These are phyloP conservation scores for Bruguiera hainesii DNA, from an alignment of 441 rosid genomes.

Conservation along the genomic window DNA sequence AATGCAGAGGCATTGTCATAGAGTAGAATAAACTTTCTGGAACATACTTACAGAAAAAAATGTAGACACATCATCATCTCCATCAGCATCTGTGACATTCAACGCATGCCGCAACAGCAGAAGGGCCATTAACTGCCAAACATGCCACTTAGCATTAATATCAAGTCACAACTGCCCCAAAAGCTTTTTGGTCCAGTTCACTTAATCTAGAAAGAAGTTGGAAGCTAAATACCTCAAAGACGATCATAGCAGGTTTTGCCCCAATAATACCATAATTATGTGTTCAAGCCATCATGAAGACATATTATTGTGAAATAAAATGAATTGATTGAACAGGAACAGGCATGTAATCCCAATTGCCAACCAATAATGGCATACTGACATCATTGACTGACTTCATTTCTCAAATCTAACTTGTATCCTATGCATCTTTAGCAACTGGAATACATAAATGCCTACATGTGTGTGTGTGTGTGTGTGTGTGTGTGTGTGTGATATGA, in stretches of 20 bases:
- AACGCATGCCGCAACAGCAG: conserved; percentile 78
- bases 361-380: neutral
- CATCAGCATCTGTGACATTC: conserved; percentile 62
- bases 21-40: conserved; percentile 3
- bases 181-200: too few relatives aligned
- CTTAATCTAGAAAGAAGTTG: too few relatives aligned
- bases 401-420: neutral
- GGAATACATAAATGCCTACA: neutral
- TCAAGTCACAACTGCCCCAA: conserved; percentile 7
- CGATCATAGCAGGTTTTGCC: too few relatives aligned
- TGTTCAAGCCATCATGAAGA: too few relatives aligned
- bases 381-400: neutral
- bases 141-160: conserved; percentile 4
- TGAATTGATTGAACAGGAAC: too few relatives aligned
- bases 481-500: too few relatives aligned
- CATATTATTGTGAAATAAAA: too few relatives aligned
- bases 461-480: too few relatives aligned
- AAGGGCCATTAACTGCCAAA: conserved; percentile 72
- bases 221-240: too few relatives aligned
- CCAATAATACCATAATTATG: too few relatives aligned
- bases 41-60: conserved; percentile 70
- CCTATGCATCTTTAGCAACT: neutral
- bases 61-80: conserved; percentile 67
- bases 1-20: conserved; percentile 4
- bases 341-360: neutral